Evolutionary conservation across 495 filamentous ascomycete species (phyloP), one percentile per base, ranked within the genome.

Genomic region (Xylaria cubensis): DNA sequence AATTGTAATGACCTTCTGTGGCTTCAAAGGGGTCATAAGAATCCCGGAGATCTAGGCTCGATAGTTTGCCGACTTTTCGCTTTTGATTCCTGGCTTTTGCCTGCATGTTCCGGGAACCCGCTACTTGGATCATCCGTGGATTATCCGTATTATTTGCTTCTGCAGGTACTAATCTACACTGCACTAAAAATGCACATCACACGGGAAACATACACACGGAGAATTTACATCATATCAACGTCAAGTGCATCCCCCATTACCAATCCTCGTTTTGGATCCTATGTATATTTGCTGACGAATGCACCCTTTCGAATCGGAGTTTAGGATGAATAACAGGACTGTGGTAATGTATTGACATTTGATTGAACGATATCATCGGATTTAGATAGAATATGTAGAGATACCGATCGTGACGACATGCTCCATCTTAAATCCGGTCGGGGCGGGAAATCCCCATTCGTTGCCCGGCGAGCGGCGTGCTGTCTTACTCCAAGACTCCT

Each of bases 381-480:
- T 12, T 24, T 29, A 29, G 19, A 10, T 2, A 56, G 21, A 17
- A 4, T 17, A 56, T 56, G 24, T 26, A 56, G 24, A 4, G 26
- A 56, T 17, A 56, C 53, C 21, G 1, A 24, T 15, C 53, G 13
- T 15, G 26, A 4, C 15, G 24, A 32, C 53, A 56, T 56, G 21
- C 53, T 15, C 53, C 53, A 32, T 24, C 53, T 32, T 56, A 42
- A 7, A 39, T 21, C 39, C 39, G 59, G 39, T 4, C n/a, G 12
- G 36, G 10, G 39, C 63, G 63, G 63, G 26, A 3, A 24, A 46
- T 50, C 63, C 42, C 63, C 63, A 65, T 29, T n/a, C 26, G 4
- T 15, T 32, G 13, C 63, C 63, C 63, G 77, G 73, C 13, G 50
- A 58, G 12, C 39, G 19, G 39, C 39, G 7, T 44, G 21, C 36